A percentile compares a stretch with the other conserved stretches of the same genome.
These are phyloP conservation scores for Talaromyces sp. DNA, from an alignment of 2,329 filamentous ascomycete species.

Conservation along the genomic window DNA sequence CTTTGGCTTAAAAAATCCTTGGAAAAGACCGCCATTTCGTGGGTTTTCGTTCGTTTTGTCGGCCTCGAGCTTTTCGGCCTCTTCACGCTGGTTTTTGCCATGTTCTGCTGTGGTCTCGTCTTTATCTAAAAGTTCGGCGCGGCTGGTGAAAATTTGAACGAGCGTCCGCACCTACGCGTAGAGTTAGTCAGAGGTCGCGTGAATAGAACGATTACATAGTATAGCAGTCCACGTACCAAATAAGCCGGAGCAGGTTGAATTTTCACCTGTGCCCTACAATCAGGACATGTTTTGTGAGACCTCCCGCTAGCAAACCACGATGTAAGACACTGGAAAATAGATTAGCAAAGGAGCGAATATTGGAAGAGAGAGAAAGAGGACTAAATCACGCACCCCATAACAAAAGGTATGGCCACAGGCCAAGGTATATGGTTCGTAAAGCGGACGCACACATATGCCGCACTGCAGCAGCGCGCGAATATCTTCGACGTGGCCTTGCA, in stretches of 20 bases:
- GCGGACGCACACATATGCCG: slow-evolving; percentile 61
- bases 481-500: slow-evolving; percentile 53
- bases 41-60: slow-evolving; percentile 52
- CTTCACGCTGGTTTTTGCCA: slow-evolving; percentile 50
- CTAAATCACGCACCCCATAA: slow-evolving; percentile 49
- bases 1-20: slow-evolving; percentile 49
- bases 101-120: slow-evolving; percentile 61
- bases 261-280: slow-evolving; percentile 57
- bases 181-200: not conserved
- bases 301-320: slow-evolving; percentile 51
- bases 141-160: slow-evolving; percentile 56
- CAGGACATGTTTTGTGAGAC: slow-evolving; percentile 60
- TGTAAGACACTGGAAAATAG: slow-evolving; percentile 45
- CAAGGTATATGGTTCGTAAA: slow-evolving; percentile 65
- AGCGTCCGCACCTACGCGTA: slow-evolving; percentile 54
- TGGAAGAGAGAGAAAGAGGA: not conserved
- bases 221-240: slow-evolving; percentile 41
- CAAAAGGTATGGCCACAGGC: slow-evolving; percentile 67
- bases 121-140: slow-evolving; percentile 55
- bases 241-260: slow-evolving; percentile 59
- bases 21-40: slow-evolving; percentile 55
- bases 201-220: not conserved
- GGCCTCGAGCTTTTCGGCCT: slow-evolving; percentile 53
- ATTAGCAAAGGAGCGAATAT: slow-evolving; percentile 16
- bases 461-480: slow-evolving; percentile 59